These are phyloP conservation scores for Trichoderma sp. DNA, from an alignment of 2,329 filamentous ascomycete species.

Conservation along the genomic window DNA sequence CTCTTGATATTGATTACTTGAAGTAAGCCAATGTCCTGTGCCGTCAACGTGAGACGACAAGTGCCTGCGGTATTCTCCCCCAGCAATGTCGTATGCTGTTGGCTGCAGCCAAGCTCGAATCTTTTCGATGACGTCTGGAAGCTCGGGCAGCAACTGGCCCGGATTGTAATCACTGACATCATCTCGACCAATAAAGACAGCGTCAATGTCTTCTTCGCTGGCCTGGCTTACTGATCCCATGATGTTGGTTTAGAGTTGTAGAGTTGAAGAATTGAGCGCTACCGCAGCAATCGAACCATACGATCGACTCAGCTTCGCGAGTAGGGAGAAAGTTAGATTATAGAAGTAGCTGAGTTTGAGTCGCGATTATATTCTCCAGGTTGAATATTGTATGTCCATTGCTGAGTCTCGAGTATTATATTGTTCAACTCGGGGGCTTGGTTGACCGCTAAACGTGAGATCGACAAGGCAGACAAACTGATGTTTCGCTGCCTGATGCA, in stretches of 20 bases:
- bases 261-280: background rate
- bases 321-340: background rate
- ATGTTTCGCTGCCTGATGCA: background rate
- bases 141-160: constrained; percentile 15
- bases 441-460: background rate
- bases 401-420: background rate
- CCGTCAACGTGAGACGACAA: constrained; percentile 24
- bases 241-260: background rate
- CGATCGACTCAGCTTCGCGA: background rate
- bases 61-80: constrained; percentile 32
- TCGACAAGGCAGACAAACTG: background rate
- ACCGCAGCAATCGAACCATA: background rate
- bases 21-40: constrained; percentile 27
- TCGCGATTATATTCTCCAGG: background rate
- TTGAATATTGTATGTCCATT: background rate
- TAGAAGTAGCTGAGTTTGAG: background rate
- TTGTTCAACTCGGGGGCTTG: background rate
- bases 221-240: background rate
- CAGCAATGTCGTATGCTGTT: constrained; percentile 28
- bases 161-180: constrained; percentile 18
- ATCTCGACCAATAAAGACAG: constrained; percentile 1
- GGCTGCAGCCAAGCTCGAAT: constrained; percentile 34
- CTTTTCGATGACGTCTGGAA: constrained; percentile 16
- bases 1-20: constrained; percentile 20
- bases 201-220: background rate